Conservation (phyloP, 2,329 filamentous ascomycete species). For the Alternaria angustiovoidea region DNA sequence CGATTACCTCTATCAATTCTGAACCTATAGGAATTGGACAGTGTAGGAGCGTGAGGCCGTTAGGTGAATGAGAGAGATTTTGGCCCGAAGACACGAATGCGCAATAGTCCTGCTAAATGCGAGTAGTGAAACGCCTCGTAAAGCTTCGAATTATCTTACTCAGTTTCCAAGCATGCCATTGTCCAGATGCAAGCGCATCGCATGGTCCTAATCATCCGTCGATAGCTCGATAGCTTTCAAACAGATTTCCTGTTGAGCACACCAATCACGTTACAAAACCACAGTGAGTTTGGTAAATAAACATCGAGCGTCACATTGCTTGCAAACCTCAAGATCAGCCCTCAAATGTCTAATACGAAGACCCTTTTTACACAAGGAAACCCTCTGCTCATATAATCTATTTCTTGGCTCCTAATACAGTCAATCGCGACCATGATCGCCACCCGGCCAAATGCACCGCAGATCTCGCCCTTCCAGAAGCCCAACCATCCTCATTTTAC, state of each 20-base stretch:
- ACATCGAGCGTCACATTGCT: background rate
- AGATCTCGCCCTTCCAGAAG: slow-evolving; percentile 18
- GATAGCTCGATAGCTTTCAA: background rate
- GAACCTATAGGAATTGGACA: background rate
- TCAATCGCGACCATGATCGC: background rate
- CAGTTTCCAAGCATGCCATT: background rate
- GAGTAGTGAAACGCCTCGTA: background rate
- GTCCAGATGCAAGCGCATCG: background rate
- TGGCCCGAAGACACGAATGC: too few relatives aligned
- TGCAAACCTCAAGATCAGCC: background rate
- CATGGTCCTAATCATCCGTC: background rate
- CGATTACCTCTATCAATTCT: background rate
- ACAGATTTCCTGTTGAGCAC: background rate
- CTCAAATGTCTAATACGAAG: background rate
- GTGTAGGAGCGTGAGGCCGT: background rate
- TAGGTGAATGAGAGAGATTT: background rate
- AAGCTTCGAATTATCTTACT: background rate
- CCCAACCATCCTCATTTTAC: background rate
- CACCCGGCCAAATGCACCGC: slow-evolving; percentile 12
- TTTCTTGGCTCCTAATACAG: background rate
- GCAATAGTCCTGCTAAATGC: background rate
- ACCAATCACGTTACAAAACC: background rate
- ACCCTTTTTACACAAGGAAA: background rate
- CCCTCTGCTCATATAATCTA: background rate
- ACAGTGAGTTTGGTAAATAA: background rate